Conservation (phyloP, 306 rosid species). For the Potentilla sterilis region DNA sequence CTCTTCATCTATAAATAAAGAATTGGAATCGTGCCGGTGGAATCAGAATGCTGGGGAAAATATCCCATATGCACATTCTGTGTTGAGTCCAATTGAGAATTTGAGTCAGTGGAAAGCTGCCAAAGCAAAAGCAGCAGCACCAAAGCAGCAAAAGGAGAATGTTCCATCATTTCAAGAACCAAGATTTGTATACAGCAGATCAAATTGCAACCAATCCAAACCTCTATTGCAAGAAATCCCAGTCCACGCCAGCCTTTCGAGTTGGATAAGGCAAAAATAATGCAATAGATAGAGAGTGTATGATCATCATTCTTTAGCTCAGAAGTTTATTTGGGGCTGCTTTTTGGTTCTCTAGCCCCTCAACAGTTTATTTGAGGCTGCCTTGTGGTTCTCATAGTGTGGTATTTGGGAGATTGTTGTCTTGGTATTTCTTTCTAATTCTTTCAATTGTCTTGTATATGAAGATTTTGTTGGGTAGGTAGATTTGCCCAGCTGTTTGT, state of each 20-base stretch:
- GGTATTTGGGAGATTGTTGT: slow-evolving; percentile 27
- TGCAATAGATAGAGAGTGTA: not conserved
- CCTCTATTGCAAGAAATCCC: slow-evolving; percentile 55
- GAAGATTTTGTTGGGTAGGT: slow-evolving; percentile 36
- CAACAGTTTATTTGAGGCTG: not conserved
- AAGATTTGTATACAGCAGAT: slow-evolving; percentile 22
- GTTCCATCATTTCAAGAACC: slow-evolving; percentile 33
- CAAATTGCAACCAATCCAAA: slow-evolving; percentile 38
- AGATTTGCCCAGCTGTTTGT: slow-evolving; percentile 22
- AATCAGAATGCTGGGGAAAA: slow-evolving; percentile 14
- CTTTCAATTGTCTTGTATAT: slow-evolving; percentile 43
- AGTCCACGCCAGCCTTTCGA: slow-evolving; percentile 79
- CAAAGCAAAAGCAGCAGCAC: slow-evolving; percentile 59
- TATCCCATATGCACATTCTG: slow-evolving; percentile 46
- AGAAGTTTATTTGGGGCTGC: not conserved
- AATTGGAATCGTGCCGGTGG: not conserved
- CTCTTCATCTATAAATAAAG: slow-evolving; percentile 20
- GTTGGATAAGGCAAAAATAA: slow-evolving; percentile 46
- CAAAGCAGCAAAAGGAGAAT: slow-evolving; percentile 61
- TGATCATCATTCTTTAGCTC: not conserved
- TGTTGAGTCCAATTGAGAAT: slow-evolving; percentile 75
- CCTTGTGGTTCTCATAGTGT: slow-evolving; percentile 26
- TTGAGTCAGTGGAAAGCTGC: slow-evolving; percentile 84
- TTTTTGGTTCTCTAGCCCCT: slow-evolving; percentile 16
- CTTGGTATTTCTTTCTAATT: slow-evolving; percentile 38